Evolutionary conservation across 768 basidiomycete species (phyloP).

Genomic region (Dentipellis sp.): DNA sequence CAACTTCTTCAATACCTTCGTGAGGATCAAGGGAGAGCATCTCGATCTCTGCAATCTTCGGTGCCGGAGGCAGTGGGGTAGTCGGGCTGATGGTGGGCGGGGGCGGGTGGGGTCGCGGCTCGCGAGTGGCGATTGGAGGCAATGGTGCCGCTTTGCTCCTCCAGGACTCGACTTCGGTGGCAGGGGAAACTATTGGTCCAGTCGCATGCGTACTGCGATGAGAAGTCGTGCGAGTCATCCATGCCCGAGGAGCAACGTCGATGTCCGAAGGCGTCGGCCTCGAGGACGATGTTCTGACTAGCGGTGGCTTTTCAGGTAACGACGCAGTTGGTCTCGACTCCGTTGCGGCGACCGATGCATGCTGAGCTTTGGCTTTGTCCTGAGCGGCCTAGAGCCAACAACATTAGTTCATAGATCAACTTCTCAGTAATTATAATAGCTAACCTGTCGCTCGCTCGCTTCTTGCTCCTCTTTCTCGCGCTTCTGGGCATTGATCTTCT

Average conservation of each 20-base stretch:
- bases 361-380: too few species aligned
- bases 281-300: constrained; percentile 17
- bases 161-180: constrained; percentile 51
- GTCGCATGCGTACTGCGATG: constrained; percentile 8
- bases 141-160: constrained; percentile 38
- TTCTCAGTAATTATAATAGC: too few species aligned
- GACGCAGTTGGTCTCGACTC: background rate
- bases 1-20: constrained; percentile 70
- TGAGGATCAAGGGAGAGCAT: constrained; percentile 35
- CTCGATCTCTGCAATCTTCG: constrained; percentile 25
- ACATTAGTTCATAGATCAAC: too few species aligned
- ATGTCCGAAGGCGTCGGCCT: constrained; percentile 18
- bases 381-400: too few species aligned
- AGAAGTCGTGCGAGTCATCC: constrained; percentile 10
- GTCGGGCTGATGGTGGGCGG: constrained; percentile 25
- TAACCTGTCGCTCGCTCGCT: background rate
- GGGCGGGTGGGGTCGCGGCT: constrained; percentile 17
- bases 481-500: constrained; percentile 40
- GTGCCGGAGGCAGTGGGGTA: constrained; percentile 19
- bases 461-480: background rate
- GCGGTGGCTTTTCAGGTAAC: background rate
- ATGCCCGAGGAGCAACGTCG: constrained; percentile 2
- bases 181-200: constrained; percentile 1
- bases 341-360: background rate
- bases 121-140: constrained; percentile 19